Base-by-base conservation (phyloP, 139 green algal species). In the Edaphochlamys debaryana region DNA sequence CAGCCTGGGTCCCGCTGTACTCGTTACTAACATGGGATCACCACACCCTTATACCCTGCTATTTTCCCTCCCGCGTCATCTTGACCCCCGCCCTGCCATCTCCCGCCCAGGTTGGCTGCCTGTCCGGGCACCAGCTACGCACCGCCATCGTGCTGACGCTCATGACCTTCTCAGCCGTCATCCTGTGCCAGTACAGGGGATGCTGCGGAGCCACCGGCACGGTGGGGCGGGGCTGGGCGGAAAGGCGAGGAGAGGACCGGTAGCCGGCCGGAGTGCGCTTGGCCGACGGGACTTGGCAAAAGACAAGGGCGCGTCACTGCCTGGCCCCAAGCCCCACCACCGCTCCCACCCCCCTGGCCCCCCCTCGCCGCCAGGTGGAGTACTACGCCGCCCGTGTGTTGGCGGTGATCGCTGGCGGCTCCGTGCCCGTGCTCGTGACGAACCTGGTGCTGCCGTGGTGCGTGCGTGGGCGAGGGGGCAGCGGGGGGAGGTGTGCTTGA, bases 381-480 rank as follows among this genome's bases (percentile, higher is more conserved):
- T 11, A 60, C 27, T 84, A 69, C 38, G 70, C 29, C 27, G 36
- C 86, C n/a, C 41, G 74, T 42, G 70, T 89, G 45, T 42, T 87
- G 15, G 40, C 74, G 1, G 75, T 85, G 2, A 56, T 82, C 32
- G 17, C 72, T 3, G 86, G 86, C 13, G 48, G 63, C 67, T 8
- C 69, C 9, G 27, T 82, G 15, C 41, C 86, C 1, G 48, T 68
- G 4, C 22, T 85, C 25, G 8, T 89, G 0, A 36, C 40, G n/a
- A 87, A 87, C 80, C 66, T 85, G 15, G n/a, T 85, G 13, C 37
- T 85, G 60, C 86, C 86, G 0, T 89, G 86, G 85, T 85, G 29
- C 11, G 76, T 23, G 37, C 25, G 56, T 63, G 22, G 23, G 2
- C 17, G 77, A 32, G 42, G 45, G 11, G 45, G 45, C 45, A 54